Conservation (phyloP, 805 yeast species). For the Hemisphaericaspora nanyangensis region DNA sequence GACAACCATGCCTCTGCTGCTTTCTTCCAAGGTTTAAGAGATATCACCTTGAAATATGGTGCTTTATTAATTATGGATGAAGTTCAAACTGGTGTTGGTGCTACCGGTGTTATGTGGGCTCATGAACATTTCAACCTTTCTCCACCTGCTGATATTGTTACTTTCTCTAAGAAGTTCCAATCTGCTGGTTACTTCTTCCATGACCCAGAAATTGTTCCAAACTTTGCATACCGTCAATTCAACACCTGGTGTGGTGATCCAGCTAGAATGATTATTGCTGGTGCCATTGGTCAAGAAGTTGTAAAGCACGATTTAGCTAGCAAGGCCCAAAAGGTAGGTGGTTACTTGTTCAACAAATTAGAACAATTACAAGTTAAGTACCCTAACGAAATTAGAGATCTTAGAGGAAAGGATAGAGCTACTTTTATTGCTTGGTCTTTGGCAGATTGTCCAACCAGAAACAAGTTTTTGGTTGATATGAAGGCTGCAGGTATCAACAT, state of each 20-base stretch:
- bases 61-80: conserved; percentile 77
- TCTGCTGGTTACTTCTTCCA: conserved; percentile 84
- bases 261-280: conserved; percentile 70
- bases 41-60: conserved; percentile 65
- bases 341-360: conserved; percentile 57
- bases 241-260: conserved; percentile 96
- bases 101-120: conserved; percentile 83
- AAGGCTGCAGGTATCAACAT: conserved; percentile 67
- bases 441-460: conserved; percentile 51
- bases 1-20: conserved; percentile 78
- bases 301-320: conserved; percentile 54
- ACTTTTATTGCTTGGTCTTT: conserved; percentile 83
- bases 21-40: conserved; percentile 82
- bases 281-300: conserved; percentile 67
- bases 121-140: conserved; percentile 79
- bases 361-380: conserved; percentile 48
- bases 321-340: conserved; percentile 60
- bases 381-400: conserved; percentile 50
- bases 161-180: conserved; percentile 86
- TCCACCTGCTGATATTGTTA: conserved; percentile 78
- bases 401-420: conserved; percentile 73
- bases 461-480: conserved; percentile 56
- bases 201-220: conserved; percentile 69
- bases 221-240: conserved; percentile 81
- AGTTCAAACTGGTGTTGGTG: conserved; percentile 89